Base-by-base conservation (phyloP, 1,139 yeast genomes). In the Diutina sp. region DNA sequence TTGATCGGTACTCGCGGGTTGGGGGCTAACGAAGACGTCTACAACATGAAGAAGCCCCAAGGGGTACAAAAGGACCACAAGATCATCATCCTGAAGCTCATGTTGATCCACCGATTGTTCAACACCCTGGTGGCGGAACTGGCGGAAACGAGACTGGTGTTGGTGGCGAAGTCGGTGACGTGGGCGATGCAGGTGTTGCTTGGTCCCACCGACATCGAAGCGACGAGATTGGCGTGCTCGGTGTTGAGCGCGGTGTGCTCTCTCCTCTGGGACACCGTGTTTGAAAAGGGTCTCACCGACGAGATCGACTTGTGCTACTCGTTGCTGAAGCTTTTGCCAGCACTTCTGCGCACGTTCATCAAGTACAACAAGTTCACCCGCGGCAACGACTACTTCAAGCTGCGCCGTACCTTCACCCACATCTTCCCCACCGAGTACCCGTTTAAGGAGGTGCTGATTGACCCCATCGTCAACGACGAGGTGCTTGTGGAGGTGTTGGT, bases 371-470 rank as follows among this genome's bases (percentile, higher is more conserved):
- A 78, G 62, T 76, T 72, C 63, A 78, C 85, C 53, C 73, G 82
- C 64, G 75, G 75, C 18, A 74, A 75, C 56, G 80, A 77, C 4
- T 71, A 73, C 56, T 82, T 82, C 68, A 79, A 77, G 58, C 78
- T 84, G 35, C 84, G 79, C 67, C 80, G 89, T 70, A 76, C 82
- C 0, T 86, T 82, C 64, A 83, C 89, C 0, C 73, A 74, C 46
- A 69, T 90, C 46, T 90, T 89, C 72, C 96, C 95, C 5, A 76
- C 77, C 21, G 70, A 72, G 16, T 81, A 79, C 64, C 96, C 96
- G 21, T 85, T 86, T 65, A 72, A 71, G 57, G 84, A 83, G 51
- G 66, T 77, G 51, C 83, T 93, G 1, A 79, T 87, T 63, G 96
- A 89, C 65, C 85, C 95, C 0, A 76, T 84, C 56, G 88, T 88